Evolutionary conservation across 208 protist genomes (phyloP), one percentile per base, ranked within the genome.

Genomic region (Acanthamoeba lenticulata): DNA sequence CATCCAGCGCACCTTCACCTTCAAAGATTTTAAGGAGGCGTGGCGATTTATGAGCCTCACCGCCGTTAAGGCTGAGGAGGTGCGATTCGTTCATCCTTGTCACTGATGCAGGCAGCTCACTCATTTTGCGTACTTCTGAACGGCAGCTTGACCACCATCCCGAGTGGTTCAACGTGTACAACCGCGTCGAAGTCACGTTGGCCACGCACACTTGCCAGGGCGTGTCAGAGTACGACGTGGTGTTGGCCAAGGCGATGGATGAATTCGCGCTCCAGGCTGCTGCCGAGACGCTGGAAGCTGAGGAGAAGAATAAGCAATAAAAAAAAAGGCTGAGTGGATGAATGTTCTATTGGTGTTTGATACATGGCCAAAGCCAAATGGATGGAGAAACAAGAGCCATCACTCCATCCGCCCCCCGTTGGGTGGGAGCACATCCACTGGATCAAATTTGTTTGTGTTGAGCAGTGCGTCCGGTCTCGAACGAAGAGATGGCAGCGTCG

Each of bases 121-220:
- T 86, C 29, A 47, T 74, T 40, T 69, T 38, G 21, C 36, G 36
- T 62, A 88, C n/a, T 52, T 92, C 34, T 21, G 36, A 52, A 38
- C 9, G 5, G 60, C 40, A 96, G 93, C 96, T 97, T 95, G 96
- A 98, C 74, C 99, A 99, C 93, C 98, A 99, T 57, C 99, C 99
- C n/a, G 92, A 96, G 93, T 99, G 98, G 98, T 97, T 98, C 67
- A 99, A 99, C 95, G 97, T 98, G 32, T 99, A 99, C 95, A 99
- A 99, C 94, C 97, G 96, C 65, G 91, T 99, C 5, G 95, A 97
- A 38, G 97, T 99, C 89, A 92, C 96, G n/a, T 96, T 99, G 32
- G 98, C 97, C 62, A 99, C 98, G 29, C 99, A 99, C 93, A 98
- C 99, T 92, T 97, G 98, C 97, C 40, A 98, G 96, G 97, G 97